Evolutionary conservation across 129 eudicot species (phyloP), one percentile per base, ranked within the genome.

Genomic region (Flaveria sonorensis): DNA sequence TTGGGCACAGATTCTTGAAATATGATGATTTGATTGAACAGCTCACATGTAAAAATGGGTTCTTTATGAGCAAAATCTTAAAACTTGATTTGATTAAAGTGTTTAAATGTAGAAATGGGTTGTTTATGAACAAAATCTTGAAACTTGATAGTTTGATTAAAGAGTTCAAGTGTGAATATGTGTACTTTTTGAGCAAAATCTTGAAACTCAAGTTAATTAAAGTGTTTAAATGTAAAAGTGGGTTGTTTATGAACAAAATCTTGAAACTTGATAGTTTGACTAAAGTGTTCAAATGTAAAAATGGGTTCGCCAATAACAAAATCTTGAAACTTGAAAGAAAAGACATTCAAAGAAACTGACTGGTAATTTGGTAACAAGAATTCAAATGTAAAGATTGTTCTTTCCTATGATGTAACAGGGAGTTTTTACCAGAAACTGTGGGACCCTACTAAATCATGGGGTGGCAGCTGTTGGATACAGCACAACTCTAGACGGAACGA

Each of bases 401-500:
- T 14, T 48, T 70, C 51, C 3, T 24, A 1, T 71, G 18, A 12
- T 79, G 78, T 63, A 71, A 74, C 68, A 74, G 87, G 81, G 98
- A n/a, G 95, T 90, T 50, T 93, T 83, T 72, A 87, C 77, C 0
- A 92, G 98, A 63, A 77, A 77, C 2, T 93, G 98, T 40, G 95
- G 92, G 10, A 86, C 92, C 28, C 87, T 87, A 62, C 69, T 93
- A 21, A 77, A 93, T 80, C 96, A 93, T 14, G 98, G 96, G 3
- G 98, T 93, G 69, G 95, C 98, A 53, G 71, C 87, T 10, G 92
- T 82, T 1, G 86, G 86, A 64, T 82, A 85, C 15, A 84, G 86
- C 61, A 60, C 74, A 20, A 82, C 86, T 53, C 66, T 81, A 3
- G 92, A 85, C 18, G 92, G 98, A 43, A 90, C 96, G 0, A 90